Percentiles rank a stretch among this genome's conserved stretches.
These are phyloP conservation scores for Galerina marginata DNA, from an alignment of 768 basidiomycete genomes.

Conservation along the genomic window DNA sequence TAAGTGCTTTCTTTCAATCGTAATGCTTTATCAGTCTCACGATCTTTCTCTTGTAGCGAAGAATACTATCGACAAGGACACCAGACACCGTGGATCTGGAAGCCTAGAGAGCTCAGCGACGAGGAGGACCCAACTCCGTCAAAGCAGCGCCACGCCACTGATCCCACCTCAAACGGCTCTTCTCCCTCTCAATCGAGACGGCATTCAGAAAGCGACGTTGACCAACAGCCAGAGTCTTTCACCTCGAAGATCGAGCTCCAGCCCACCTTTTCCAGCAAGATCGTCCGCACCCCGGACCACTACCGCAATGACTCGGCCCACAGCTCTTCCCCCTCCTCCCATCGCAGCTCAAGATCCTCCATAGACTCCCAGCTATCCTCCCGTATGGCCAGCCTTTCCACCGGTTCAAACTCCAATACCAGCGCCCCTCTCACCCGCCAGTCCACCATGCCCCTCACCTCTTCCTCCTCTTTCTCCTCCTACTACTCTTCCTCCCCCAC, in stretches of 20 bases:
- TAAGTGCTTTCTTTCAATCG: slow-evolving; percentile 37
- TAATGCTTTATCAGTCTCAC: not conserved
- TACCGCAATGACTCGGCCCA: slow-evolving; percentile 39
- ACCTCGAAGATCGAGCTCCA: slow-evolving; percentile 58
- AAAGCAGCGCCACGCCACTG: slow-evolving; percentile 1
- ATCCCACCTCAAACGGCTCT: not conserved
- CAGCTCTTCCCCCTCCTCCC: slow-evolving; percentile 14
- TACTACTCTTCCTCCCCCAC: slow-evolving; percentile 25
- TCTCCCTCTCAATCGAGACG: slow-evolving; percentile 13
- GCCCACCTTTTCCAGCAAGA: slow-evolving; percentile 71
- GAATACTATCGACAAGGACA: slow-evolving; percentile 36
- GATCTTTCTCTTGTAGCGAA: slow-evolving; percentile 30
- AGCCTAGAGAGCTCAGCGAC: slow-evolving; percentile 51
- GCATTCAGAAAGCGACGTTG: slow-evolving; percentile 9
- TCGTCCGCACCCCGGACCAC: slow-evolving; percentile 72
- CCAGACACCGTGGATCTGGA: slow-evolving; percentile 80
- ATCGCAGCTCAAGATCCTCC: slow-evolving; percentile 20
- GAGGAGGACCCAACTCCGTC: slow-evolving; percentile 12
- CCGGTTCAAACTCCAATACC: slow-evolving; percentile 14
- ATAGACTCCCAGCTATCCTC: slow-evolving; percentile 22
- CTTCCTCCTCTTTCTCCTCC: slow-evolving; percentile 21
- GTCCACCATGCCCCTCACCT: slow-evolving; percentile 35
- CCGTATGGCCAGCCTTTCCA: slow-evolving; percentile 26
- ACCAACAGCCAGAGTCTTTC: slow-evolving; percentile 46
- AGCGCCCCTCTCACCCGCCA: slow-evolving; percentile 34